Percentiles rank a stretch among this genome's conserved stretches.
Evolutionary conservation across 2,329 filamentous ascomycete genomes (phyloP).

Genomic region (Tolypocladium ophioglossoides): DNA sequence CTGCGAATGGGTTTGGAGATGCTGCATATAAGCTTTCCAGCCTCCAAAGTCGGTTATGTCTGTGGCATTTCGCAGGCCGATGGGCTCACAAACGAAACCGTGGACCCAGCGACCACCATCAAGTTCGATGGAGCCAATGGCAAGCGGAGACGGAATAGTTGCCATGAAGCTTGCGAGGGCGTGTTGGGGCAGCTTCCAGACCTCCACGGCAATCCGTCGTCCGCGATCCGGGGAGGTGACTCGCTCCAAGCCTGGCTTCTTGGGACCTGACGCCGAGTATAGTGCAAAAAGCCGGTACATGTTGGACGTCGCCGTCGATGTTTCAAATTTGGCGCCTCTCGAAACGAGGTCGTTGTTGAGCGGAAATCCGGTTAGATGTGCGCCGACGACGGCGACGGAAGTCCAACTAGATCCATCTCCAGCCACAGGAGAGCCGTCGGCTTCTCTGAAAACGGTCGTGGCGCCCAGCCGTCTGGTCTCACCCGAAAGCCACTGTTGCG

Average conservation of each 20-base stretch:
- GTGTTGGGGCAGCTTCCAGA: conserved; percentile 21
- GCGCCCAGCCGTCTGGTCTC: conserved; percentile 15
- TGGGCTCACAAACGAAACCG: conserved; percentile 26
- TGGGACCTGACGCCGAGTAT: conserved; percentile 6
- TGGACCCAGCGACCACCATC: conserved; percentile 20
- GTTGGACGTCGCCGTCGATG: conserved; percentile 16
- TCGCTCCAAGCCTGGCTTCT: conserved; percentile 22
- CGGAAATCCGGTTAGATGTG: conserved; percentile 22
- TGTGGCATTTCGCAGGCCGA: conserved; percentile 15
- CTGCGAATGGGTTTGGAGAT: neutral
- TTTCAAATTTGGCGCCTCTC: conserved; percentile 15
- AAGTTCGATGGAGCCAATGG: conserved; percentile 24
- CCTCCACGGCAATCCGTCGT: conserved; percentile 20
- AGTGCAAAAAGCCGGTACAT: conserved; percentile 20
- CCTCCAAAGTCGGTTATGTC: conserved; percentile 21
- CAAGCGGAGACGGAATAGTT: conserved; percentile 22
- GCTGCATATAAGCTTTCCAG: conserved; percentile 17
- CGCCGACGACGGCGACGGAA: conserved; percentile 22
- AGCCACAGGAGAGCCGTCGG: neutral
- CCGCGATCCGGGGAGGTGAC: conserved; percentile 11
- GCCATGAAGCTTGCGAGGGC: conserved; percentile 19
- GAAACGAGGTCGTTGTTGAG: conserved; percentile 22
- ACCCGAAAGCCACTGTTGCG: conserved; percentile 15
- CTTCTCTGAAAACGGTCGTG: conserved; percentile 8
- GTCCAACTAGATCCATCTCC: neutral